Base-by-base conservation (phyloP, 208 protist species). In the Acanthamoeba healyi region DNA sequence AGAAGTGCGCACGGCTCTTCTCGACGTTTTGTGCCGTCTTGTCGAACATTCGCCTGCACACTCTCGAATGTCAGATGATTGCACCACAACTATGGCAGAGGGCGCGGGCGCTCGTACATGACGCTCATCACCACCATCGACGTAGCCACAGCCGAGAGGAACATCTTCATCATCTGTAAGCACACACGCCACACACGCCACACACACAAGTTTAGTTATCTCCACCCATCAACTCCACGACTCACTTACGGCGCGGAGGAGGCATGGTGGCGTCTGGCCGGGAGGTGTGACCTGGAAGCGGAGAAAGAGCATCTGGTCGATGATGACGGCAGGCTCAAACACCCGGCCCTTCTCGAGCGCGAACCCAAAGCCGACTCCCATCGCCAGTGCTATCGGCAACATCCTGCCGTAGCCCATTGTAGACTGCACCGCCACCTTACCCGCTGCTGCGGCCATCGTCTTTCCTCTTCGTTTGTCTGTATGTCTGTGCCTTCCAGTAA, bases 121-220 rank as follows among this genome's bases (percentile, higher is more conserved):
- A 54, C n/a, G 36, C 54, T 70, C 82, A 90, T 70, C n/a, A 46
- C 82, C 22, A 61, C 22, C 54, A 70, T 90, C 6, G 54, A 63
- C 10, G 82, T 72, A 32, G 82, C 22, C 26, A 70, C 46, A 10
- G 82, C 82, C 34, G 54, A 72, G 32, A 90, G 56, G 29, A 90
- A 90, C 82, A 90, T 90, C 40, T 90, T 90, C 51, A 90, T 36
- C 82, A 90, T 90, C 54, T 63, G 56, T 63, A n/a, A n/a, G n/a
- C n/a, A n/a, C n/a, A n/a, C n/a, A n/a, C n/a, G n/a, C n/a, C n/a
- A n/a, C n/a, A n/a, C n/a, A n/a, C n/a, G n/a, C n/a, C n/a, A n/a
- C 4, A 10, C 0, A 56, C 51, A 22, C 51, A 7, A 17, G 51
- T 3, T 6, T 56, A 56, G 51, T 2, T 12, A 17, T 36, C 63